phyloP scores from a whole-genome alignment of 2,329 filamentous ascomycete species.

The Colletotrichum lindemuthianum region DNA sequence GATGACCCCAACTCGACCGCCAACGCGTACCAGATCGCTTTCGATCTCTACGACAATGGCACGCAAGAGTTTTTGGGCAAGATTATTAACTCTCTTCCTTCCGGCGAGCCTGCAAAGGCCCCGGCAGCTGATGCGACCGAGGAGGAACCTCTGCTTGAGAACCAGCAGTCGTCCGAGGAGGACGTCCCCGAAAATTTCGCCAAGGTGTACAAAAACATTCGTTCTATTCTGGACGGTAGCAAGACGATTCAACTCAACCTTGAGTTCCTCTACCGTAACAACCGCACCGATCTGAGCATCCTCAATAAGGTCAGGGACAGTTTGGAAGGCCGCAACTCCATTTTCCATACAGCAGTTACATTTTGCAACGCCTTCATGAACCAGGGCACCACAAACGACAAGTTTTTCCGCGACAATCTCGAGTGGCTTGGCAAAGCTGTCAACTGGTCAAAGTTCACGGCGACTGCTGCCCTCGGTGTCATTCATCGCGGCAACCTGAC shows the following conservation, averaged over 20 bases:
- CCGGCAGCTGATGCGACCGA: slow-evolving; percentile 53
- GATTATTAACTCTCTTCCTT: slow-evolving; percentile 83
- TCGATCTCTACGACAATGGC: slow-evolving; percentile 97
- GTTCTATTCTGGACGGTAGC: slow-evolving; percentile 81
- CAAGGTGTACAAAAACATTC: slow-evolving; percentile 70
- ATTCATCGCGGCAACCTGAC: slow-evolving; percentile 96
- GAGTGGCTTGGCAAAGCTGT: slow-evolving; percentile 99
- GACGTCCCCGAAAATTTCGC: slow-evolving; percentile 61
- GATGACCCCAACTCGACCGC: slow-evolving; percentile 82
- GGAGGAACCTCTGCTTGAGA: slow-evolving; percentile 58
- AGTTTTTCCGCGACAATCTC: slow-evolving; percentile 97
- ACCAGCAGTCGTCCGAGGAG: slow-evolving; percentile 62
- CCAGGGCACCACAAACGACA: slow-evolving; percentile 96
- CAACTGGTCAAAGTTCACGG: slow-evolving; percentile 99
- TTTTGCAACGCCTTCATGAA: slow-evolving; percentile 99
- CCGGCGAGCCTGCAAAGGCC: slow-evolving; percentile 58
- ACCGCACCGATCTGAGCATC: slow-evolving; percentile 90
- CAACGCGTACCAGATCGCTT: slow-evolving; percentile 95
- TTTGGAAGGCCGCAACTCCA: slow-evolving; percentile 94
- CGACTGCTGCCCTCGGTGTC: slow-evolving; percentile 93
- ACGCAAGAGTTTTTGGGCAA: slow-evolving; percentile 96
- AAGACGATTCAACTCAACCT: slow-evolving; percentile 95
- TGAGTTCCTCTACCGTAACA: slow-evolving; percentile 96
- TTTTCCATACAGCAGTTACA: slow-evolving; percentile 97
- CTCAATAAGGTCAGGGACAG: slow-evolving; percentile 97